Base-by-base conservation (phyloP, 805 yeast genomes). In the Vanderwaltozyma verrucispora region DNA sequence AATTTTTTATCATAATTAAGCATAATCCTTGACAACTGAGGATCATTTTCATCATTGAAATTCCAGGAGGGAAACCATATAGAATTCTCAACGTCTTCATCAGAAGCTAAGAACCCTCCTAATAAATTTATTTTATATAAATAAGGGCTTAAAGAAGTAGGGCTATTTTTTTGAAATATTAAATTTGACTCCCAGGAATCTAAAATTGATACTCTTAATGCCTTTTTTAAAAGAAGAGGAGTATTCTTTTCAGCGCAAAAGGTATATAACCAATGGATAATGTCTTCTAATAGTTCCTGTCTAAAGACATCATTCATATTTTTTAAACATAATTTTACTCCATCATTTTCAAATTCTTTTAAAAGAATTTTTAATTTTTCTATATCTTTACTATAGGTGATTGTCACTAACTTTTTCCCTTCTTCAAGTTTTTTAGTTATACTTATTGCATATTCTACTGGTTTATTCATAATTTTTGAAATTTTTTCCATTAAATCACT, bases 51-150 rank as follows among this genome's bases (percentile, higher is more conserved):
- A 21, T 43, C 31, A 3, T 41, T 30, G 32, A 57, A 51, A 5
- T 43, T 30, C 60, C 60, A 57, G 3, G 57, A 54, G 10, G 39
- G 33, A 30, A 50, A 50, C 60, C 60, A 54, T 2, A 52, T 49
- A 19, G 39, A 47, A 4, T 39, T 38, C n/a, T 44, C 40, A 14
- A 46, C 38, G 23, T 49, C 49, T 31, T 48, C 52, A 30, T 45
- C 40, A 12, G 60, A 51, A 5, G 51, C 52, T 13, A 50, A 31
- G 24, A 54, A 57, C 3, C 53, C 54, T 1, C 62, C 62, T 32
- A 56, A 42, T 18, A 57, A 33, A 30, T 51, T 47, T 5, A 57
- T 49, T 36, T 49, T 52, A 3, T 44, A 35, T 14, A 40, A 32
- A 28, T 38, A 45, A 8, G 48, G 43, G 28, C 36, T 42, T 10